phyloP scores from a whole-genome alignment of 78 protist genomes.

The Monosiga brevicollis region DNA sequence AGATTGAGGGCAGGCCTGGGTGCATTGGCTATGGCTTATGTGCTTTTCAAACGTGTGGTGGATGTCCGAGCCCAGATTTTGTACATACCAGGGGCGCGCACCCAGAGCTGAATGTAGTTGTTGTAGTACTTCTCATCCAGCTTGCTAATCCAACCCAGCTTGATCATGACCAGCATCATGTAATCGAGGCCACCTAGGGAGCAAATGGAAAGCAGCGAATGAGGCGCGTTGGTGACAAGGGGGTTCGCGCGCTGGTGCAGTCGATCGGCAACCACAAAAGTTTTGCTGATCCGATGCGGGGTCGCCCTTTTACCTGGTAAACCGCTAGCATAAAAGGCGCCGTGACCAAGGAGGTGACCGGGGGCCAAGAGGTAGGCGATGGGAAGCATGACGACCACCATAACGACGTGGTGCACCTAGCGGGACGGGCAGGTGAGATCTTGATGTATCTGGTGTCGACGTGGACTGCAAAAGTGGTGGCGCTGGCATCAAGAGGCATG shows the following conservation, averaged over 20 bases:
- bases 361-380: neutral
- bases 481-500: too few relatives aligned
- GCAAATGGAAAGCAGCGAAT: too few relatives aligned
- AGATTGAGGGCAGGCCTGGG: too few relatives aligned
- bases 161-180: constrained; percentile 15
- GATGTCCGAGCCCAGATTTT: too few relatives aligned
- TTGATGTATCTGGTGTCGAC: too few relatives aligned
- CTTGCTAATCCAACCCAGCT: neutral
- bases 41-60: too few relatives aligned
- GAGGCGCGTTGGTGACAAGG: too few relatives aligned
- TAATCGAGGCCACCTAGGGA: constrained; percentile 35
- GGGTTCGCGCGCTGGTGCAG: too few relatives aligned
- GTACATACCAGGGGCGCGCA: neutral
- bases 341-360: constrained; percentile 1
- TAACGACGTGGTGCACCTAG: constrained; percentile 13
- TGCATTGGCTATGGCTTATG: too few relatives aligned
- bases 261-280: too few relatives aligned
- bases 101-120: neutral
- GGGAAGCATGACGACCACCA: constrained; percentile 11
- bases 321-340: constrained; percentile 9
- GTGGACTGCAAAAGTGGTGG: too few relatives aligned
- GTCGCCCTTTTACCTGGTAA: constrained; percentile 12
- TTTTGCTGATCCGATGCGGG: too few relatives aligned
- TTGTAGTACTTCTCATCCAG: constrained; percentile 8
- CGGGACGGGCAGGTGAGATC: neutral